A percentile compares a stretch with the other conserved stretches of the same genome.
phyloP scores from a whole-genome alignment of 208 protist species.

The Crithidia expoeki region DNA sequence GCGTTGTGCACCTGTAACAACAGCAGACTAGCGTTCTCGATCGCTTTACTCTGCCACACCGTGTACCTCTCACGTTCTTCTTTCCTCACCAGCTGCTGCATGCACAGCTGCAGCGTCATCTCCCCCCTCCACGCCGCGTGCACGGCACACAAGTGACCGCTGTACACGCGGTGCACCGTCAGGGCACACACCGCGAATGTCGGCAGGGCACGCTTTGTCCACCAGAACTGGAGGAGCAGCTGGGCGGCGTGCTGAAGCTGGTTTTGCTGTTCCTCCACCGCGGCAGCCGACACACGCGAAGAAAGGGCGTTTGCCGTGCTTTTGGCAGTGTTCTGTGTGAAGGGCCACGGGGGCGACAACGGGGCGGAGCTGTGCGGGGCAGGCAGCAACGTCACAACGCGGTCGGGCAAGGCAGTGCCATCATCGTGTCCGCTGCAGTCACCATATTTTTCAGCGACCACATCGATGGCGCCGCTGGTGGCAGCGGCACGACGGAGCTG shows the following conservation, averaged over 20 bases:
- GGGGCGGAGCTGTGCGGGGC: neutral
- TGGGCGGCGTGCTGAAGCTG: conserved; percentile 19
- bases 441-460: neutral
- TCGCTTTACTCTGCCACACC: conserved; percentile 4
- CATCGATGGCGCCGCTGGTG: neutral
- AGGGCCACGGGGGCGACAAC: neutral
- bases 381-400: conserved; percentile 5
- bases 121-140: conserved; percentile 18
- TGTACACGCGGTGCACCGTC: conserved; percentile 25
- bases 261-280: conserved; percentile 16
- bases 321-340: neutral
- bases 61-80: conserved; percentile 1
- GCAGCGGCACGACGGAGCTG: neutral
- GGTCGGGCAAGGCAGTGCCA: conserved; percentile 2
- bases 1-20: conserved; percentile 27
- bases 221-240: conserved; percentile 34
- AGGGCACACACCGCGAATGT: conserved; percentile 21
- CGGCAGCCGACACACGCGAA: conserved; percentile 11
- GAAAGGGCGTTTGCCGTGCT: neutral
- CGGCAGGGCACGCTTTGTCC: conserved; percentile 28
- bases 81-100: neutral
- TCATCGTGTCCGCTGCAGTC: too few relatives aligned
- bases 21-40: conserved; percentile 11
- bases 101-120: neutral
- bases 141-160: conserved; percentile 15